Evolutionary conservation across 805 yeast species (phyloP).

Genomic region (Starmera amethionina): DNA sequence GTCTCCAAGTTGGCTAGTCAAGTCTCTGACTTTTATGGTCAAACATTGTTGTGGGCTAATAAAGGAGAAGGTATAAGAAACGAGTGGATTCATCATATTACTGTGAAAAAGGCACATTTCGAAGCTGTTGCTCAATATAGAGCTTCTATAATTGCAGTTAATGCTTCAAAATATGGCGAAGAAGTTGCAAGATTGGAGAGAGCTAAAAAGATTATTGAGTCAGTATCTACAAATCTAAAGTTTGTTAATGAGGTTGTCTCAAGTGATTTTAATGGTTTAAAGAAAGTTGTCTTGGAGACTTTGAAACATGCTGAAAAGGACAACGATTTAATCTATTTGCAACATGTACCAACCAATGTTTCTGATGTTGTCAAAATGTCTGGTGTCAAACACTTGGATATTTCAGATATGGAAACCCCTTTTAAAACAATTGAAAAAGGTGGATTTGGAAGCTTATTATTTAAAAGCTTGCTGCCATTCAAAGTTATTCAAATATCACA

Average conservation of each 20-base stretch:
- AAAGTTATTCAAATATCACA: constrained; percentile 54
- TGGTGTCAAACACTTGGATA: constrained; percentile 42
- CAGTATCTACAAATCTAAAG: constrained; percentile 29
- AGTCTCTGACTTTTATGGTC: constrained; percentile 45
- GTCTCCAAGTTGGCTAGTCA: constrained; percentile 59
- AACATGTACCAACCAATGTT: constrained; percentile 46
- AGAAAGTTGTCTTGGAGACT: constrained; percentile 31
- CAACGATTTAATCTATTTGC: constrained; percentile 70
- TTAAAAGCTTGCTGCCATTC: constrained; percentile 58
- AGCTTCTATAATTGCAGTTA: constrained; percentile 38
- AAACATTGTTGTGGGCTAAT: constrained; percentile 32
- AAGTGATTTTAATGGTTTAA: constrained; percentile 41
- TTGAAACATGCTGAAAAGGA: constrained; percentile 58
- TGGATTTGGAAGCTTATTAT: constrained; percentile 26
- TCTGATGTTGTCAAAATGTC: constrained; percentile 37
- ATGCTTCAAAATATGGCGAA: constrained; percentile 51
- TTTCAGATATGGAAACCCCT: constrained; percentile 27
- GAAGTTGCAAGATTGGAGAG: constrained; percentile 50
- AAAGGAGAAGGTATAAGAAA: constrained; percentile 41
- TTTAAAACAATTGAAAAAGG: constrained; percentile 12
- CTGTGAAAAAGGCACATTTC: constrained; percentile 56
- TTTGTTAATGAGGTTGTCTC: constrained; percentile 33
- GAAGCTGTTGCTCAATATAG: constrained; percentile 63
- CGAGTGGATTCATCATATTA: constrained; percentile 58
- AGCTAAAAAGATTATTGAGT: constrained; percentile 29